Conservation (phyloP, 768 basidiomycete species). For the Lenzites betulinus region DNA sequence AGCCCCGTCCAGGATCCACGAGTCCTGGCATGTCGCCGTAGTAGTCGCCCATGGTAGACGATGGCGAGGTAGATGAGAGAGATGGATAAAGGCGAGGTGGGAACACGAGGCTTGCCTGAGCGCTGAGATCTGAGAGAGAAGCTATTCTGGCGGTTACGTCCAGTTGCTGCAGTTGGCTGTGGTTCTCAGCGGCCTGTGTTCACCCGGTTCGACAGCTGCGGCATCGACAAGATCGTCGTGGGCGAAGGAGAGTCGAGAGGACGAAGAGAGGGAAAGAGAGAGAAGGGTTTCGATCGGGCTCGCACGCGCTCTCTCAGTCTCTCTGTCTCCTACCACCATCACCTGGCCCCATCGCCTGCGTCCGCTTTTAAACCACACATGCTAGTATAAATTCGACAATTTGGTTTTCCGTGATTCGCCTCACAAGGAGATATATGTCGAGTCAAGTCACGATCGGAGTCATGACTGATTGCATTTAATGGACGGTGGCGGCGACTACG, state of each 20-base stretch:
- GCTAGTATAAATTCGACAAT: not conserved
- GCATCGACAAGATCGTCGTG: conserved; percentile 2
- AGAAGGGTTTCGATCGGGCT: no score
- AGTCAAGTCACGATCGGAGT: conserved; percentile 3
- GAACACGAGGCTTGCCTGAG: conserved; percentile 17
- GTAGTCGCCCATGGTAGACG: conserved; percentile 11
- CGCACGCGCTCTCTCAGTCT: not conserved
- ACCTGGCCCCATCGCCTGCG: not conserved
- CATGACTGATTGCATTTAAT: not conserved
- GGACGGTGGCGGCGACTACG: not conserved
- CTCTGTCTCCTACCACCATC: conserved; percentile 12
- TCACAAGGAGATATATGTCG: not conserved
- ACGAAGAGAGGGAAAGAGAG: no score
- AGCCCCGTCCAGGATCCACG: conserved; percentile 9
- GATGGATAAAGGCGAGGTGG: conserved; percentile 14
- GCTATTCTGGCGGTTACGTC: not conserved
- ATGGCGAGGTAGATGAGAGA: not conserved
- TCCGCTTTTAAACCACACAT: not conserved
- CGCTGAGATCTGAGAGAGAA: not conserved
- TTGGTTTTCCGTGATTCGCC: not conserved
- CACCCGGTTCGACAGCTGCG: not conserved
- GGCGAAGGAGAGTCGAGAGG: not conserved
- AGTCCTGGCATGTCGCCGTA: conserved; percentile 23
- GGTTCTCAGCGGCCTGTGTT: not conserved
- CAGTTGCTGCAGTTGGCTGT: not conserved